phyloP scores from a whole-genome alignment of 805 yeast species.

The Schwanniomyces pseudopolymorphus region DNA sequence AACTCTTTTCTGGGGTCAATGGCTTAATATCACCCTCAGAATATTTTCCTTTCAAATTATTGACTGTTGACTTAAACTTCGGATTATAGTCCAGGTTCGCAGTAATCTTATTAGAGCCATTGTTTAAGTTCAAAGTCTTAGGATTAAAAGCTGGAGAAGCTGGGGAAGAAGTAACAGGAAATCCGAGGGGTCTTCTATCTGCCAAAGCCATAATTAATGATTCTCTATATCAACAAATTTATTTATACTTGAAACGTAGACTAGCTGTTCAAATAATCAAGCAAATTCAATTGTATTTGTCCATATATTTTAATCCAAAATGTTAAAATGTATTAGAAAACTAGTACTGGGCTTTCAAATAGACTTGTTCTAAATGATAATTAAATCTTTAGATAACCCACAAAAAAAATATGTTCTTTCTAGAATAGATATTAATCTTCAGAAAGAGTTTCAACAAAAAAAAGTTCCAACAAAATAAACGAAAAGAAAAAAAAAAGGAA shows the following conservation, averaged over 20 bases:
- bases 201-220: slow-evolving; percentile 57
- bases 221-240: slow-evolving; percentile 1
- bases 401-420: neutral
- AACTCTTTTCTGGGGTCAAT: slow-evolving; percentile 21
- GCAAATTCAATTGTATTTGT: neutral
- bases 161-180: slow-evolving; percentile 50
- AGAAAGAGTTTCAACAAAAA: slow-evolving; percentile 2
- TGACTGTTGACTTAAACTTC: slow-evolving; percentile 13
- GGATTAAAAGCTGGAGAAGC: slow-evolving; percentile 44
- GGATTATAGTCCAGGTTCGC: slow-evolving; percentile 7
- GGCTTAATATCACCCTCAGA: slow-evolving; percentile 19
- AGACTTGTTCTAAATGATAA: slow-evolving; percentile 1
- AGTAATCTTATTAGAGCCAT: slow-evolving; percentile 8
- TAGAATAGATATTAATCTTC: neutral
- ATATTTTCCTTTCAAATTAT: slow-evolving; percentile 15
- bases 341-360: neutral
- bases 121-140: slow-evolving; percentile 18
- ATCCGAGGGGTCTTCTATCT: slow-evolving; percentile 61
- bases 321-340: neutral
- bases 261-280: neutral
- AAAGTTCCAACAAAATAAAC: slow-evolving; percentile 3
- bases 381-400: slow-evolving; percentile 2
- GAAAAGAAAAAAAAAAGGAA: slow-evolving; percentile 5
- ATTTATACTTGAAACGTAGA: neutral
- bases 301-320: slow-evolving; percentile 2